Conservation (phyloP, 768 basidiomycete genomes). For the Wakefieldia striispora region DNA sequence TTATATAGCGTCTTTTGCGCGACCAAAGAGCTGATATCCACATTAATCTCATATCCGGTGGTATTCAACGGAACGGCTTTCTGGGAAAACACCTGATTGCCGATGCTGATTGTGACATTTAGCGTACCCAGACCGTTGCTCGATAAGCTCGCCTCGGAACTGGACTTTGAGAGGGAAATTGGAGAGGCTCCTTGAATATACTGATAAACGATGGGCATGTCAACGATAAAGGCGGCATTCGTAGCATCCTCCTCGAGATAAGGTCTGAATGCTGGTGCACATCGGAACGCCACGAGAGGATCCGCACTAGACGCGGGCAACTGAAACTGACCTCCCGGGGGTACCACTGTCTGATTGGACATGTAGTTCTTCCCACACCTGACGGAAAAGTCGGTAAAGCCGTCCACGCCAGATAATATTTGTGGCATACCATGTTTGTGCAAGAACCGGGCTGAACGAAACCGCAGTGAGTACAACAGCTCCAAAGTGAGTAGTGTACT, state of each 20-base stretch:
- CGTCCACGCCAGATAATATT: neutral
- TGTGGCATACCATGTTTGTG: conserved; percentile 28
- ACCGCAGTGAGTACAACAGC: conserved; percentile 10
- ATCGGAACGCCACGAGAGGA: conserved; percentile 46
- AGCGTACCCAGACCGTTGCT: too few species aligned
- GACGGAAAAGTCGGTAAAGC: neutral
- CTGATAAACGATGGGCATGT: conserved; percentile 36
- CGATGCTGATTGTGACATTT: conserved; percentile 34
- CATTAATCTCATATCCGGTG: conserved; percentile 33
- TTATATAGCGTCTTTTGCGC: conserved; percentile 31
- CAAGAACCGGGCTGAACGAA: conserved; percentile 8
- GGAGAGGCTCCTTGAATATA: conserved; percentile 35
- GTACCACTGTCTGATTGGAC: conserved; percentile 38
- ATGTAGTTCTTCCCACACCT: conserved; percentile 56
- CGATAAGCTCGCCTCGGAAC: too few species aligned
- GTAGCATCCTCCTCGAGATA: conserved; percentile 43
- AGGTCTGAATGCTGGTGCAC: conserved; percentile 45
- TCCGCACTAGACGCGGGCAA: conserved; percentile 31
- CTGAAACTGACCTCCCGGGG: conserved; percentile 46
- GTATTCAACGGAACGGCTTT: conserved; percentile 38
- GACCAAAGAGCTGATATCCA: conserved; percentile 31
- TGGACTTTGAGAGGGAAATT: conserved; percentile 20
- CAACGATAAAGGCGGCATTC: conserved; percentile 32
- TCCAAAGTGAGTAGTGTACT: conserved; percentile 1
- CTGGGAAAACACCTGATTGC: conserved; percentile 17